A percentile compares a stretch with the other conserved stretches of the same genome.
Conservation (phyloP, 768 basidiomycete genomes). For the Thelephora aurantiotincta region DNA sequence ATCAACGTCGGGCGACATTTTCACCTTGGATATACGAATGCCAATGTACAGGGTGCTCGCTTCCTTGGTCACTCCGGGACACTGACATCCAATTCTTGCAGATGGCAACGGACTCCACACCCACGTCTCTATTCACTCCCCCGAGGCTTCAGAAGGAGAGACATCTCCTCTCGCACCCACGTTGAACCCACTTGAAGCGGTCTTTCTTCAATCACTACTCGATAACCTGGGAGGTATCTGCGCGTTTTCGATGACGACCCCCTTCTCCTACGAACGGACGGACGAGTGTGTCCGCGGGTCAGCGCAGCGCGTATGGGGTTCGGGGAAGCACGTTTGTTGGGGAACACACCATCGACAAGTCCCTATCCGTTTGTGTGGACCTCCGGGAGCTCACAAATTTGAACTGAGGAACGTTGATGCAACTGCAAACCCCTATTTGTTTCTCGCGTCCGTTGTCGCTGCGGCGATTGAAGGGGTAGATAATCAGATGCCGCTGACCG, state of each 20-base stretch:
- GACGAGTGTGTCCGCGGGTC: conserved; percentile 30
- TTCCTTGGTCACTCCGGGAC: not conserved
- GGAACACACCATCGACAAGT: conserved; percentile 58
- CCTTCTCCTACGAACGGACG: conserved; percentile 51
- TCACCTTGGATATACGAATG: conserved; percentile 38
- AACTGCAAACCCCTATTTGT: conserved; percentile 52
- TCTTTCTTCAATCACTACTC: conserved; percentile 49
- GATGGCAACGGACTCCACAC: conserved; percentile 46
- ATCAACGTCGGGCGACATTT: conserved; percentile 52
- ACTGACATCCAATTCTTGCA: conserved; percentile 1
- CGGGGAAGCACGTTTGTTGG: conserved; percentile 59
- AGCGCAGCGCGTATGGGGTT: conserved; percentile 28
- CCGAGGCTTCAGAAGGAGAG: conserved; percentile 1
- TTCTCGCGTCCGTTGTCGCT: conserved; percentile 38
- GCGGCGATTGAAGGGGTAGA: conserved; percentile 39
- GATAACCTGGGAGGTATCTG: conserved; percentile 39
- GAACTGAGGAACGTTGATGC: conserved; percentile 52
- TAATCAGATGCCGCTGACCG: conserved; percentile 19
- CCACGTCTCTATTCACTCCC: conserved; percentile 49
- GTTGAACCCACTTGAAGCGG: conserved; percentile 31
- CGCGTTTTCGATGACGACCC: conserved; percentile 45
- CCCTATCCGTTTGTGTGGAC: conserved; percentile 47
- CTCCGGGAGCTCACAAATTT: conserved; percentile 40
- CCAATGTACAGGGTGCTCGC: conserved; percentile 16
- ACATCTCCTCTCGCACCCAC: conserved; percentile 8